Conservation (phyloP, 2,329 filamentous ascomycete genomes). For the Penicillium sp. region DNA sequence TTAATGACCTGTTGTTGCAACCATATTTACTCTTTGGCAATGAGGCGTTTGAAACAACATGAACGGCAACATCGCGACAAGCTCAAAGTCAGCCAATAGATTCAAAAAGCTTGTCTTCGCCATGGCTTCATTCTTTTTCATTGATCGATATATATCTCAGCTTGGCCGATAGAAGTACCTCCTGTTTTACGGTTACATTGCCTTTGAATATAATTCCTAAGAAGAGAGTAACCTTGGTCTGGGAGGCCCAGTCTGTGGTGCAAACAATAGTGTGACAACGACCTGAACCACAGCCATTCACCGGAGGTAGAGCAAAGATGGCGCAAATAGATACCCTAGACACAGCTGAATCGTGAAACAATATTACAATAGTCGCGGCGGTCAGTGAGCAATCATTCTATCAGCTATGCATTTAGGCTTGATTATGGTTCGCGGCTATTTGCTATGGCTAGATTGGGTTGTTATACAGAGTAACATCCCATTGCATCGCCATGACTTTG, state of each 20-base stretch:
- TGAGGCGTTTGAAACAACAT: slow-evolving; percentile 3
- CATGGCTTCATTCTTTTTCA: not conserved
- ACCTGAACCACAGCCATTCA: not conserved
- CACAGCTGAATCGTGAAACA: slow-evolving; percentile 1
- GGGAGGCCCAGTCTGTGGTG: slow-evolving; percentile 6
- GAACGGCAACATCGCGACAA: slow-evolving; percentile 1
- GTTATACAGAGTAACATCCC: not conserved
- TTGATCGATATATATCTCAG: slow-evolving; percentile 13
- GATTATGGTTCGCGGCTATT: not conserved
- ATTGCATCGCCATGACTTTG: not conserved
- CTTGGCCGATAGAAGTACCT: not conserved
- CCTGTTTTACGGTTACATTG: slow-evolving; percentile 23
- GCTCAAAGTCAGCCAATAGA: not conserved
- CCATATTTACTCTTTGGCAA: not conserved
- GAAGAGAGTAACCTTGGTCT: slow-evolving; percentile 12
- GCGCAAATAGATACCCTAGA: not conserved
- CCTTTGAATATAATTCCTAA: not conserved
- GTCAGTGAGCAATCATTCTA: not conserved
- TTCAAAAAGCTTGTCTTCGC: not conserved
- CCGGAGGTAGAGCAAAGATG: slow-evolving; percentile 3
- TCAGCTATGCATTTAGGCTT: not conserved
- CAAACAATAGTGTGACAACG: slow-evolving; percentile 13
- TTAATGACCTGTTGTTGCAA: slow-evolving; percentile 6
- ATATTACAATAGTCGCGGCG: not conserved
- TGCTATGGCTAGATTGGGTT: slow-evolving; percentile 1